These are phyloP conservation scores for Diplotaxis tenuifolia DNA, from an alignment of 345 rosid genomes.

Conservation along the genomic window DNA sequence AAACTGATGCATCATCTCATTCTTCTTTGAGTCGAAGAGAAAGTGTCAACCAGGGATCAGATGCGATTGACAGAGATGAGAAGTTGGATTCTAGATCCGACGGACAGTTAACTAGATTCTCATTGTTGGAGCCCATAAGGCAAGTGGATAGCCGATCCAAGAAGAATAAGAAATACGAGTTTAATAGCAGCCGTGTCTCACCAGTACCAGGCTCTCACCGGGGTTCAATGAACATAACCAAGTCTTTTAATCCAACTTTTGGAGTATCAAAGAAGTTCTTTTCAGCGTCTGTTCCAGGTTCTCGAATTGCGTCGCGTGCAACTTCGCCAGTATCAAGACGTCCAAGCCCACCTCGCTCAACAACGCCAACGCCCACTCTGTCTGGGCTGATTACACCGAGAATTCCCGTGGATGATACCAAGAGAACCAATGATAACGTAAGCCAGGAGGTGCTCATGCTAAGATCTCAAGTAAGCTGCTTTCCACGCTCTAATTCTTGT, in stretches of 20 bases:
- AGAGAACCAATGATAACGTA: slow-evolving; percentile 67
- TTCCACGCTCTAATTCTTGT: slow-evolving; percentile 1
- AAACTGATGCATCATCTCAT: slow-evolving; percentile 63
- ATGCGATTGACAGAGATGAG: slow-evolving; percentile 68
- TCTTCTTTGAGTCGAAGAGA: slow-evolving; percentile 77
- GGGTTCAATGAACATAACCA: slow-evolving; percentile 71
- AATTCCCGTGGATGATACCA: slow-evolving; percentile 65
- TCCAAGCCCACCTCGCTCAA: slow-evolving; percentile 95
- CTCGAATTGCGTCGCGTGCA: slow-evolving; percentile 96
- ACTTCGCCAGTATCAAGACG: slow-evolving; percentile 96
- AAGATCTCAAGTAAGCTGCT: slow-evolving; percentile 71
- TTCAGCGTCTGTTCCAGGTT: slow-evolving; percentile 99
- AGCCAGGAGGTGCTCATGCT: slow-evolving; percentile 84
- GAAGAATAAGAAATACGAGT: slow-evolving; percentile 89
- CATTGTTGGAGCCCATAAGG: slow-evolving; percentile 81
- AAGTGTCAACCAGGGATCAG: slow-evolving; percentile 64
- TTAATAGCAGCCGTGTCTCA: slow-evolving; percentile 93
- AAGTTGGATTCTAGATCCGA: slow-evolving; percentile 77
- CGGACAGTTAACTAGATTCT: slow-evolving; percentile 72
- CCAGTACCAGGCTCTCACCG: slow-evolving; percentile 86
- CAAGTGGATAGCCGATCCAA: slow-evolving; percentile 68
- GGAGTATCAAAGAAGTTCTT: slow-evolving; percentile 94
- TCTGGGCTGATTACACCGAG: slow-evolving; percentile 89
- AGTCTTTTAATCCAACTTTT: slow-evolving; percentile 81
- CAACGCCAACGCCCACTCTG: slow-evolving; percentile 96